A percentile compares a stretch with the other conserved stretches of the same genome.
Conservation (phyloP, 345 rosid genomes). For the Corymbia maculata region DNA sequence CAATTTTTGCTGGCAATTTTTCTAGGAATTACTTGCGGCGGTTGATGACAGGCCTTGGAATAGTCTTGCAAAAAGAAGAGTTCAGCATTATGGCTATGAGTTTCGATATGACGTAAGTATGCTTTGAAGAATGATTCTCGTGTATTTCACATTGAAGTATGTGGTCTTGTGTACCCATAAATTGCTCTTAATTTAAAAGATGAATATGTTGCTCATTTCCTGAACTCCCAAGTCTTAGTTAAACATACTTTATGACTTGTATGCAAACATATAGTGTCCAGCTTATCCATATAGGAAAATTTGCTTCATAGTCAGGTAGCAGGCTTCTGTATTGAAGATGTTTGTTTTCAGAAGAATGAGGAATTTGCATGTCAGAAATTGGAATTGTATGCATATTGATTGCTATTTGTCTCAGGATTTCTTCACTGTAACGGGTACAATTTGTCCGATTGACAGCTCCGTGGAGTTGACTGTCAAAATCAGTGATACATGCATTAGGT, state of each 20-base stretch:
- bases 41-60: slow-evolving; percentile 78
- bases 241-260: neutral
- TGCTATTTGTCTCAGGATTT: neutral
- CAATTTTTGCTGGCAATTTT: neutral
- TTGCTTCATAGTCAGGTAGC: neutral
- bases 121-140: neutral
- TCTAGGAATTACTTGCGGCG: slow-evolving; percentile 71
- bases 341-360: neutral
- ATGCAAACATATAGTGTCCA: neutral
- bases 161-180: neutral
- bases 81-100: slow-evolving; percentile 94
- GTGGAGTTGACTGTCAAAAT: neutral
- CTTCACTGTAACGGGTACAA: neutral
- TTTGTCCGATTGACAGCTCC: neutral
- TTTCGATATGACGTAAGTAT: slow-evolving; percentile 63
- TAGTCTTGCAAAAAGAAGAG: slow-evolving; percentile 73
- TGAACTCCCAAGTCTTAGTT: neutral
- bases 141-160: neutral
- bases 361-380: neutral
- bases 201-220: neutral
- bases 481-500: neutral
- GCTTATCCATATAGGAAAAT: neutral
- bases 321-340: neutral
- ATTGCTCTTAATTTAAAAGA: neutral
- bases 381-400: neutral